phyloP scores from a whole-genome alignment of 345 rosid genomes.

The Camelina laxa region DNA sequence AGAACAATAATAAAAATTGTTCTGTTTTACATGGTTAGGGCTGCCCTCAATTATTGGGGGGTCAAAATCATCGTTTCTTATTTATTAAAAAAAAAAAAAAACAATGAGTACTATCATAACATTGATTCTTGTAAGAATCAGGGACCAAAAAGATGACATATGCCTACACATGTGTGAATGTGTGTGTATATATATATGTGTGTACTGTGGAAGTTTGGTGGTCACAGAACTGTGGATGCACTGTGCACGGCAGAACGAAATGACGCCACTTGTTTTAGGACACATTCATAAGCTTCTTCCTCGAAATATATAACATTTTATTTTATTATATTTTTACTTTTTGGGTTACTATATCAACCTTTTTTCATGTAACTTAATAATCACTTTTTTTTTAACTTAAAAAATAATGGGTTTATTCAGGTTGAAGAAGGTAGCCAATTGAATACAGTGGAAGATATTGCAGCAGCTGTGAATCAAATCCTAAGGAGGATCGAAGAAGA shows the following conservation, averaged over 20 bases:
- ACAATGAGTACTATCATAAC: conserved; percentile 18
- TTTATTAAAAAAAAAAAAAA: background rate
- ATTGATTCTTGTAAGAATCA: conserved; percentile 41
- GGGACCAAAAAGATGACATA: conserved; percentile 47
- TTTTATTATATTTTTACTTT: conserved; percentile 8
- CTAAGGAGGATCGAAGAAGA: conserved; percentile 69
- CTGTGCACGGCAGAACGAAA: conserved; percentile 46
- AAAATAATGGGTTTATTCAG: conserved; percentile 43
- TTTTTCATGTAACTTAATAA: conserved; percentile 14
- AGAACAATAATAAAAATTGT: conserved; percentile 29
- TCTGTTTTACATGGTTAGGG: conserved; percentile 29
- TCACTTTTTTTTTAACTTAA: background rate
- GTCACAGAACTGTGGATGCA: conserved; percentile 42
- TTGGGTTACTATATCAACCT: conserved; percentile 10
- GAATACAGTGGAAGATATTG: conserved; percentile 84
- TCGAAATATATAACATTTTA: conserved; percentile 32
- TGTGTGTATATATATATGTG: conserved; percentile 19
- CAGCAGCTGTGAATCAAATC: conserved; percentile 75
- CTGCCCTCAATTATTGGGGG: conserved; percentile 41
- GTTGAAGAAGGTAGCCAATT: conserved; percentile 84
- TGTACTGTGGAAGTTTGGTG: conserved; percentile 42
- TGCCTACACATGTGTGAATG: conserved; percentile 37
- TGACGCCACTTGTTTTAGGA: conserved; percentile 46
- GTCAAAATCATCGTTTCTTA: conserved; percentile 35
- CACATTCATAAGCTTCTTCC: conserved; percentile 42